Base-by-base conservation (phyloP, 495 filamentous ascomycete genomes). In the Daldinia grandis region DNA sequence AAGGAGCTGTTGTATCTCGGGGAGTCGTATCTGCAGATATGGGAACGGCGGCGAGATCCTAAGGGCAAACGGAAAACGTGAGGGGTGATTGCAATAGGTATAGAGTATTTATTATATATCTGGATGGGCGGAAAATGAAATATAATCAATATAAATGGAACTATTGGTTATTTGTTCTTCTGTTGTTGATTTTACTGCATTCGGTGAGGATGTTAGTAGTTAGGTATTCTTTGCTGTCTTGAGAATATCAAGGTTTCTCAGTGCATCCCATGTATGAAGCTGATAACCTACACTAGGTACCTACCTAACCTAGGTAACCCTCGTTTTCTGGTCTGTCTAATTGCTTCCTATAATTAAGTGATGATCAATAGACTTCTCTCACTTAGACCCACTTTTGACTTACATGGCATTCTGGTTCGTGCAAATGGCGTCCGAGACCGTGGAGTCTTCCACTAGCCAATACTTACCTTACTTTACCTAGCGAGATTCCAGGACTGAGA, bases 11-110 rank as follows among this genome's bases (percentile, higher is more conserved):
- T 99, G 73, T 97, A 95, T 76, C 91, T 95, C 1, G 91, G 93
- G 30, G 95, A 99, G 85, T 93, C 89, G 44, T 98, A 97, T 82
- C 76, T 98, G 71, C 96, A 98, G 88, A 88, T 99, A 59, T 99
- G 95, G 95, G 95, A 99, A 85, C 86, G 91, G 78, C 86, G 95
- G 80, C 69, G 75, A 55, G 73, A 77, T 55, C 58, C 64, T 7
- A 77, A 72, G 60, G 73, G 66, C 0, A 77, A 77, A 31, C 66
- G 69, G 55, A 77, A 69, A 67, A 66, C 60, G 33, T 77, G 47
- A 50, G n/a, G 21, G 17, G 6, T 27, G 12, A 24, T 21, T 14
- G 21, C 38, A 4, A 40, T 24, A 31, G 42, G 42, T 31, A 33
- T 9, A 30, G 21, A 24, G 47, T 60, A 51, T 59, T n/a, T n/a